Evolutionary conservation across 306 rosid species (phyloP).

Genomic region (Betula pendula): DNA sequence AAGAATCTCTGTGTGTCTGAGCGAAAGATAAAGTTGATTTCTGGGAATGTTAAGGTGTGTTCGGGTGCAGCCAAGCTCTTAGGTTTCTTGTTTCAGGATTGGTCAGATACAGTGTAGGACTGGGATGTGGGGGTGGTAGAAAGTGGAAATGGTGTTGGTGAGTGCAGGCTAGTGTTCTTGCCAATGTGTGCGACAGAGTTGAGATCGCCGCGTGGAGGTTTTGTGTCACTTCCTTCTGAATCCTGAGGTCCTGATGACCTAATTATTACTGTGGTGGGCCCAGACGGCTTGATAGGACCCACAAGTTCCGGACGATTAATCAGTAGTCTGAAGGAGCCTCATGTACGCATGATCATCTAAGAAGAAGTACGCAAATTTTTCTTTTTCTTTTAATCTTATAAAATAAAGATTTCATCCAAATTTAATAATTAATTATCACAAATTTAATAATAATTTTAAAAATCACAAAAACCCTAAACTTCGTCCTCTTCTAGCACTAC

Average conservation of each 20-base stretch:
- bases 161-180: background rate
- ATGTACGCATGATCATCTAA: too few relatives aligned
- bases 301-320: background rate
- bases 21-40: slow-evolving; percentile 14
- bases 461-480: too few relatives aligned
- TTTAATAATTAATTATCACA: too few relatives aligned
- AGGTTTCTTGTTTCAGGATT: background rate
- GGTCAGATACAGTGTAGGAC: background rate
- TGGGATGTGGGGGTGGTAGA: background rate
- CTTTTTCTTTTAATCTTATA: too few relatives aligned
- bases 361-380: too few relatives aligned
- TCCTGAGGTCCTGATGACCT: background rate
- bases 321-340: background rate
- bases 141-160: background rate
- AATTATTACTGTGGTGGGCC: background rate
- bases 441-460: too few relatives aligned
- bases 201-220: background rate
- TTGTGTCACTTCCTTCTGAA: background rate
- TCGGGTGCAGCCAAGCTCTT: too few relatives aligned
- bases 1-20: slow-evolving; percentile 35
- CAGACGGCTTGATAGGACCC: background rate
- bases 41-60: background rate
- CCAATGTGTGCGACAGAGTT: background rate
- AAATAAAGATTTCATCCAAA: too few relatives aligned
- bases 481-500: too few relatives aligned